Evolutionary conservation across 345 rosid species (phyloP), one percentile per base, ranked within the genome.

Genomic region (Lepidium aucheri): DNA sequence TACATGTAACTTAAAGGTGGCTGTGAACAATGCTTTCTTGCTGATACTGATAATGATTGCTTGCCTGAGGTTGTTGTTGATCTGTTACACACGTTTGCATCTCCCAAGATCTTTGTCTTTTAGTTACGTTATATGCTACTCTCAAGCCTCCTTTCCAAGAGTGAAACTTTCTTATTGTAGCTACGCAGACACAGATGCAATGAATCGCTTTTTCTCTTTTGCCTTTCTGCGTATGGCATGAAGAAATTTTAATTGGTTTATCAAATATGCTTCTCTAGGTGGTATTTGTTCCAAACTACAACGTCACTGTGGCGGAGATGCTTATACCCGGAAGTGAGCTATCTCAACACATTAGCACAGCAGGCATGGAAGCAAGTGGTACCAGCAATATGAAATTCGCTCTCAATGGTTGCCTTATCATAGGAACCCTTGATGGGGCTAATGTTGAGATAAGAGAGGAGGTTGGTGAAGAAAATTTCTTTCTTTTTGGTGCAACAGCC

Each of bases 311-410:
- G 32, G 98, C 98, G 11, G 98, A 93, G 80, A 49, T 86, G 76
- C 96, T 93, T 49, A 90, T 93, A 70, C 98, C 98, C 10, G 98
- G 98, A 77, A 90, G 98, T 53, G 98, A 93, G 78, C 74, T 93
- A 36, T 93, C 98, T 30, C 98, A 93, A 70, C 97, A 93, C 78
- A 93, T 93, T 51, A 93, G 98, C 77, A 93, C 98, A 51, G 97
- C 97, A 61, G 98, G 98, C 68, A 93, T 93, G 98, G 98, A 93
- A 80, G 98, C 98, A 53, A 93, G 98, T 79, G 98, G 98, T 45
- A 93, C 98, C 35, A 93, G 98, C 90, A 93, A 93, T 85, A 93
- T 93, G 98, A 93, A 93, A 74, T 93, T 93, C 46, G 77, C 98
- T 28, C 86, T 93, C 26, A 93, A 93, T 35, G 98, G 98, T 54